Percentiles rank a stretch among this genome's conserved stretches.
Conservation (phyloP, 2,329 filamentous ascomycete genomes). For the Pleurostoma richardsiae region DNA sequence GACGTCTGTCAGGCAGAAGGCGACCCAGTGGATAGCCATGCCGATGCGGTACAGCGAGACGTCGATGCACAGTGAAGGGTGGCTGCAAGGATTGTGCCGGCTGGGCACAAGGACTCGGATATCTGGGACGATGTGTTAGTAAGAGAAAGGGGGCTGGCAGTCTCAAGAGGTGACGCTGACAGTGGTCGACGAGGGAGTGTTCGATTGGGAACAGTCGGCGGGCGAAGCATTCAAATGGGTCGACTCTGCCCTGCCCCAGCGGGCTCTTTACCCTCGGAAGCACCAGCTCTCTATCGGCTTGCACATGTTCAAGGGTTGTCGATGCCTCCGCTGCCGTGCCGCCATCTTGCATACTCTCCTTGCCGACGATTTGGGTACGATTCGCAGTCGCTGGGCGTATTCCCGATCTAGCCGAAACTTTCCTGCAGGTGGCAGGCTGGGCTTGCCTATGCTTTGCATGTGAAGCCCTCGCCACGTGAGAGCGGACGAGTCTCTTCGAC, state of each 20-base stretch:
- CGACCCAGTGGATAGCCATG: background rate
- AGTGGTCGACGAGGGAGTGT: slow-evolving; percentile 2
- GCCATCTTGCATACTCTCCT: too few relatives aligned
- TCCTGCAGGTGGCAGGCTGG: background rate
- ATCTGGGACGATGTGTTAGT: background rate
- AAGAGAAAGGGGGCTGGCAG: too few relatives aligned
- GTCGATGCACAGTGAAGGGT: background rate
- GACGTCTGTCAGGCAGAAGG: slow-evolving; percentile 3
- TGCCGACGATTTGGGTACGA: too few relatives aligned
- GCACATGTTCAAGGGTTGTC: too few relatives aligned
- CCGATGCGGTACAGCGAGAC: background rate
- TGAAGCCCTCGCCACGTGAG: slow-evolving; percentile 5
- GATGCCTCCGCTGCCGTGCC: too few relatives aligned
- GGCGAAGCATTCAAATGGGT: background rate
- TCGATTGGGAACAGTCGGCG: slow-evolving; percentile 1
- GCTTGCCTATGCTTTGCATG: slow-evolving; percentile 4
- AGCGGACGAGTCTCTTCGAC: slow-evolving; percentile 5
- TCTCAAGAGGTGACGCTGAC: background rate
- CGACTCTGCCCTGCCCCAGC: too few relatives aligned
- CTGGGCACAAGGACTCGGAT: slow-evolving; percentile 1
- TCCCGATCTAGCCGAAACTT: background rate
- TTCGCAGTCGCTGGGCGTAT: too few relatives aligned
- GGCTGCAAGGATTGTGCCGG: slow-evolving; percentile 2
- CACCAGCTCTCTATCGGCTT: too few relatives aligned
- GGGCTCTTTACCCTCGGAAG: too few relatives aligned